Percentiles rank a stretch among this genome's conserved stretches.
These are phyloP conservation scores for Sanghuangporus sanghuang DNA, from an alignment of 1,284 basidiomycete genomes.

Conservation along the genomic window DNA sequence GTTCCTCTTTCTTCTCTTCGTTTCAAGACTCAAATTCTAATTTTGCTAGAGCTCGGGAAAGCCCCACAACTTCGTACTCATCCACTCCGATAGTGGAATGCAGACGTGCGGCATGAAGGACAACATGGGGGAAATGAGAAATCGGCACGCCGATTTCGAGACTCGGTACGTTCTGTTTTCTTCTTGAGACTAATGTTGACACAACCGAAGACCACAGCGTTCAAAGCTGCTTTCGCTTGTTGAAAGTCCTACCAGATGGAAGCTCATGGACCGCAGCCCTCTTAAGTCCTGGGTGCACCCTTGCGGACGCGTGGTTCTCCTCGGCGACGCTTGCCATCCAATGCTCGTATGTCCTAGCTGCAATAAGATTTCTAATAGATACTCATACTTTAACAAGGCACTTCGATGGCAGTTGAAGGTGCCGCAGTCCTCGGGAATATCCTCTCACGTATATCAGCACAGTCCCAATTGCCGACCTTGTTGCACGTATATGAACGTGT, in stretches of 20 bases:
- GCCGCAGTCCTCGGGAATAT: conserved; percentile 45
- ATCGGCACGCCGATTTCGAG: conserved; percentile 28
- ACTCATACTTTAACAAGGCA: conserved; percentile 26
- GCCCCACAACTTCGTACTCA: neutral
- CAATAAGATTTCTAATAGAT: conserved; percentile 4
- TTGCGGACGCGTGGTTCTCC: conserved; percentile 37
- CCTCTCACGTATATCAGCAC: conserved; percentile 37
- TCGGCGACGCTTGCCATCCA: conserved; percentile 50
- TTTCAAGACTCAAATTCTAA: neutral
- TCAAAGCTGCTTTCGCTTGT: conserved; percentile 36
- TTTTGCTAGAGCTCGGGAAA: neutral
- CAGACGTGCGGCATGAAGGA: conserved; percentile 20
- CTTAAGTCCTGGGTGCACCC: conserved; percentile 43
- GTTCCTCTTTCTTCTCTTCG: neutral
- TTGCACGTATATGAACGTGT: conserved; percentile 45
- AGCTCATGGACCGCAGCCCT: conserved; percentile 31
- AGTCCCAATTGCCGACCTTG: conserved; percentile 37
- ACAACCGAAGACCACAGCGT: conserved; percentile 17
- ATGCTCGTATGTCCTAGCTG: conserved; percentile 29
- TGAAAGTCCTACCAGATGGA: conserved; percentile 31
- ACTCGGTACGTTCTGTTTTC: conserved; percentile 25
- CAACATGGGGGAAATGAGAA: conserved; percentile 26
- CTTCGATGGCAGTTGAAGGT: conserved; percentile 44
- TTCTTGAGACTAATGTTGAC: neutral
- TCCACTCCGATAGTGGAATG: neutral